Evolutionary conservation across 345 rosid genomes (phyloP), one percentile per base, ranked within the genome.

Genomic region (Geranium brycei): DNA sequence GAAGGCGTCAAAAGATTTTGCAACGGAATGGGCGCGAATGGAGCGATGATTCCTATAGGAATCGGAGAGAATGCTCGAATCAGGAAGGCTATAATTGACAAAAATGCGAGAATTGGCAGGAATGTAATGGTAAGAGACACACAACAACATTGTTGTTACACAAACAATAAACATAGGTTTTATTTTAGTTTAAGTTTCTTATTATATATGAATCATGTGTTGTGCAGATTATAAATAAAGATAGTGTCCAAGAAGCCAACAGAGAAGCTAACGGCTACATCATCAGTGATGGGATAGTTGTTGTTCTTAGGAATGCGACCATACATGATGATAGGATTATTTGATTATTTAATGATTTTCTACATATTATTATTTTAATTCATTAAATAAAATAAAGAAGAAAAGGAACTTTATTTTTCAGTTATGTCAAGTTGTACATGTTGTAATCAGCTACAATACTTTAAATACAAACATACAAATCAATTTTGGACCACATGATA

Each of bases 41-140:
- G 64, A 57, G 67, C 4, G 59, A 62, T 66, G 17, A 75, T 82
- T 59, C 91, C 72, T 13, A 57, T 91, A 55, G 96, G 96, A 31
- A 91, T 91, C 0, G 95, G 88, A 4, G 82, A 73, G 67, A 80
- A 81, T 32, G 68, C 84, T n/a, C 80, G 12, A 51, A 82, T 91
- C 66, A 76, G 71, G 72, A 85, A 73, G 72, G 89, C 88, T 7
- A 77, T 88, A 58, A 74, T 88, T 7, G 95, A 91, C 71, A 91
- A 86, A 63, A 88, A 91, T 66, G 96, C 88, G 4, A 83, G 89
- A 68, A 86, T 88, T 66, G 97, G 95, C 67, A 81, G 72, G 77
- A 83, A 85, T 72, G 95, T 80, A 2, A 66, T 57, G 86, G 88
- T 83, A 71, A 51, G 67, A 31, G 13, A 13, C 13, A 47, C 5